phyloP scores from a whole-genome alignment of 169 alveolate species.

The Plasmodium malariae region DNA sequence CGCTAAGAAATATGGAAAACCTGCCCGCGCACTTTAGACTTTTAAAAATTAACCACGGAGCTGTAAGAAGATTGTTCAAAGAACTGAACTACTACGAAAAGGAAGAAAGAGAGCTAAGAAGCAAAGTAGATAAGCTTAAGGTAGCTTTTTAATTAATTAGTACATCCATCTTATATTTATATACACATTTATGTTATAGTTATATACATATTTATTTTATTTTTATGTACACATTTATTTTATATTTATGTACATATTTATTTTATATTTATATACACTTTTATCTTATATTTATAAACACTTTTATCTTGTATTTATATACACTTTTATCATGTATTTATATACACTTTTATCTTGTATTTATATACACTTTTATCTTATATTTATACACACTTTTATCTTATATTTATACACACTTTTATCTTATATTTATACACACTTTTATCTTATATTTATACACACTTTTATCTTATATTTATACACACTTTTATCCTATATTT shows the following conservation, averaged over 20 bases:
- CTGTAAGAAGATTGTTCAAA: constrained; percentile 52
- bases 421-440: too few relatives aligned
- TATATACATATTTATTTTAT: too few relatives aligned
- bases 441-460: too few relatives aligned
- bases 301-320: too few relatives aligned
- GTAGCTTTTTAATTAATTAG: constrained; percentile 2
- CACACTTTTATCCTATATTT: too few relatives aligned
- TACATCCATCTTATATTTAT: not conserved
- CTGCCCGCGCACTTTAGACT: not conserved
- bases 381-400: too few relatives aligned
- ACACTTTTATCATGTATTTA: too few relatives aligned
- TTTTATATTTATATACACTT: not conserved
- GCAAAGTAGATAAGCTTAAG: constrained; percentile 20
- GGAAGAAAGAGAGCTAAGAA: constrained; percentile 33
- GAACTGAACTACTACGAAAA: constrained; percentile 44
- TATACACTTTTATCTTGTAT: too few relatives aligned
- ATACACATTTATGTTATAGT: not conserved
- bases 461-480: too few relatives aligned
- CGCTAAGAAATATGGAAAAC: constrained; percentile 15
- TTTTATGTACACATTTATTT: not conserved
- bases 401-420: too few relatives aligned
- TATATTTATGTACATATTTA: not conserved
- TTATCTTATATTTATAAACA: too few relatives aligned
- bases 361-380: too few relatives aligned
- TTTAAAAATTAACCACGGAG: constrained; percentile 55